These are phyloP conservation scores for Prunus mira DNA, from an alignment of 306 rosid genomes.

Conservation along the genomic window DNA sequence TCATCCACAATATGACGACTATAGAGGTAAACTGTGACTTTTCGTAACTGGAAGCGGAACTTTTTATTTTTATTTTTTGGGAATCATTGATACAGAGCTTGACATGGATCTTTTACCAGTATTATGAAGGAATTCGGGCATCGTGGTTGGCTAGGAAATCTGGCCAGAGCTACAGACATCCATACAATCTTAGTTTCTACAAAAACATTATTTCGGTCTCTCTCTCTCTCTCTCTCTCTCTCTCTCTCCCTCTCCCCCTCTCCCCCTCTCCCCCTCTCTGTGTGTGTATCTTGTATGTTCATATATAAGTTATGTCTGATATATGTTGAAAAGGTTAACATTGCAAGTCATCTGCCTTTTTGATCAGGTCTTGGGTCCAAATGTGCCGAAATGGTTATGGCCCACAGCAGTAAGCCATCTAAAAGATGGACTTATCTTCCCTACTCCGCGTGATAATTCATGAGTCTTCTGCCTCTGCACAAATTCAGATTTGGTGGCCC, in stretches of 20 bases:
- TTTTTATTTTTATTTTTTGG: neutral
- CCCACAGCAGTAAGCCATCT: slow-evolving; percentile 74
- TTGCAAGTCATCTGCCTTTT: slow-evolving; percentile 5
- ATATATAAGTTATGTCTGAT: neutral
- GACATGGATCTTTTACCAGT: slow-evolving; percentile 38
- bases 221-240: slow-evolving; percentile 30
- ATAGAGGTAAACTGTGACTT: slow-evolving; percentile 61
- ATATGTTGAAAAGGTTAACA: slow-evolving; percentile 11
- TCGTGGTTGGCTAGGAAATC: slow-evolving; percentile 81
- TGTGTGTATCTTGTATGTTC: slow-evolving; percentile 1
- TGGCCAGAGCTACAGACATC: slow-evolving; percentile 75
- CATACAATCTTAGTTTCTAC: slow-evolving; percentile 55
- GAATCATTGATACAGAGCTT: slow-evolving; percentile 7
- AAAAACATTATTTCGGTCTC: slow-evolving; percentile 67
- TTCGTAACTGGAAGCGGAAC: slow-evolving; percentile 11
- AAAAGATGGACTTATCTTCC: slow-evolving; percentile 73
- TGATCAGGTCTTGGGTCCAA: slow-evolving; percentile 76
- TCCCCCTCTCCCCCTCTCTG: neutral
- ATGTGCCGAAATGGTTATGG: slow-evolving; percentile 76
- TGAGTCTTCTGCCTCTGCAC: slow-evolving; percentile 15
- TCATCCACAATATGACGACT: slow-evolving; percentile 77
- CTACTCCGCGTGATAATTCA: slow-evolving; percentile 49
- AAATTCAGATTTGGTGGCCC: slow-evolving; percentile 18
- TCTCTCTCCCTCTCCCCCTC: neutral
- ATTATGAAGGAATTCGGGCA: slow-evolving; percentile 66